phyloP scores from a whole-genome alignment of 2,329 filamentous ascomycete species.

The Coleophoma eucalyptorum region DNA sequence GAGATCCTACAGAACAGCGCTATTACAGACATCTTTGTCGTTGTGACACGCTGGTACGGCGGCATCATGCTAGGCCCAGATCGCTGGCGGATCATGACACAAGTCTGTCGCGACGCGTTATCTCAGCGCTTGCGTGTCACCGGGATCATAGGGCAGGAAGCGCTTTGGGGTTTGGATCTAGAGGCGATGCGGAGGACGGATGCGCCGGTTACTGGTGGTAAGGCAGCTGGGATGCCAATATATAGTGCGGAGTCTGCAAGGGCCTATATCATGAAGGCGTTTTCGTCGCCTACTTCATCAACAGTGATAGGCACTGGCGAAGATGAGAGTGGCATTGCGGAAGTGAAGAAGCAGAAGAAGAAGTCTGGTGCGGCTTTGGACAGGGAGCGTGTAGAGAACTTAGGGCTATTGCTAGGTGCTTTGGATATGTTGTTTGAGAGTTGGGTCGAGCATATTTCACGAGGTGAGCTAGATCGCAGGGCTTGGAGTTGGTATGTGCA shows the following conservation, averaged over 20 bases:
- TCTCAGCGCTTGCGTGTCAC: slow-evolving; percentile 43
- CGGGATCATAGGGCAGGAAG: slow-evolving; percentile 42
- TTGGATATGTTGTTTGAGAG: slow-evolving; percentile 70
- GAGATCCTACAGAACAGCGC: slow-evolving; percentile 48
- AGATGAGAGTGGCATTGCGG: neutral
- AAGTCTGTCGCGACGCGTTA: slow-evolving; percentile 50
- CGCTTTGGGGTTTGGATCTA: slow-evolving; percentile 57
- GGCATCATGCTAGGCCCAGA: slow-evolving; percentile 58
- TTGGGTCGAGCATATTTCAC: slow-evolving; percentile 62
- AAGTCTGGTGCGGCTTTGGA: slow-evolving; percentile 47
- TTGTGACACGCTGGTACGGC: slow-evolving; percentile 60
- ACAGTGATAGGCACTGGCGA: neutral
- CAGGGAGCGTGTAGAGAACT: slow-evolving; percentile 63
- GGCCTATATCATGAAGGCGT: slow-evolving; percentile 54
- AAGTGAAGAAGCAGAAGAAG: slow-evolving; percentile 38
- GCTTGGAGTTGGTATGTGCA: slow-evolving; percentile 82
- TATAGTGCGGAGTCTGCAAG: slow-evolving; percentile 69
- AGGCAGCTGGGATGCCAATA: slow-evolving; percentile 59
- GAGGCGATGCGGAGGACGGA: slow-evolving; percentile 36
- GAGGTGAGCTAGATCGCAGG: slow-evolving; percentile 66
- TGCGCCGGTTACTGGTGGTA: slow-evolving; percentile 20
- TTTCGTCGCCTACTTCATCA: slow-evolving; percentile 36
- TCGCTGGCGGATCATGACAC: slow-evolving; percentile 59
- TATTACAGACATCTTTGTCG: slow-evolving; percentile 48
- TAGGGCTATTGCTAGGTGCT: slow-evolving; percentile 66